Conservation (phyloP, 2,329 filamentous ascomycete genomes). For the Colletotrichum graminicola region DNA sequence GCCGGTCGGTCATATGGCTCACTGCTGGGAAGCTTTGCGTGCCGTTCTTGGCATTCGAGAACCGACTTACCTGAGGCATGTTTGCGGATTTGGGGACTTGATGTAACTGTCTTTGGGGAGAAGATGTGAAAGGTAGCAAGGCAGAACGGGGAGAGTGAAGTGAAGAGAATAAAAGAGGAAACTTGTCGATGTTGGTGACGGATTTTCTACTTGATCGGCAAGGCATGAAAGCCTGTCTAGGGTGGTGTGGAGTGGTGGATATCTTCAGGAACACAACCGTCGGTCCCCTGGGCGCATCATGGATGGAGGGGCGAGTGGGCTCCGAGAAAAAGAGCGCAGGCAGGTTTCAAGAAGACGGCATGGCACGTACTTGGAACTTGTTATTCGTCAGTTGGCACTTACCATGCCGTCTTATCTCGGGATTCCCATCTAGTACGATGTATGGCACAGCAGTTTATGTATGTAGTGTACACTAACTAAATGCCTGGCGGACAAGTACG, state of each 20-base stretch:
- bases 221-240: slow-evolving; percentile 26
- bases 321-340: slow-evolving; percentile 39
- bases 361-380: not conserved
- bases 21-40: too few species aligned
- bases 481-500: not conserved
- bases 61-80: slow-evolving; percentile 50
- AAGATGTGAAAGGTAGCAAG: not conserved
- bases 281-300: slow-evolving; percentile 27
- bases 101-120: not conserved
- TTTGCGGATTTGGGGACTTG: slow-evolving; percentile 43
- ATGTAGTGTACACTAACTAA: not conserved
- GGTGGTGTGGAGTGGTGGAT: slow-evolving; percentile 34
- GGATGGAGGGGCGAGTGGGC: slow-evolving; percentile 39
- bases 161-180: slow-evolving; percentile 9
- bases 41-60: not conserved
- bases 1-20: not conserved
- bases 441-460: not conserved
- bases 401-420: not conserved
- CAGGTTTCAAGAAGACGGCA: slow-evolving; percentile 38
- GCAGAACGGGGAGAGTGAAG: not conserved
- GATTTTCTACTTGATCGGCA: slow-evolving; percentile 39
- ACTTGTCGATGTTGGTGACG: slow-evolving; percentile 15
- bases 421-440: not conserved
- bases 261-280: slow-evolving; percentile 30
- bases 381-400: not conserved